Evolutionary conservation across 495 filamentous ascomycete species (phyloP), one percentile per base, ranked within the genome.

Genomic region (Penicillium atrosanguineum): DNA sequence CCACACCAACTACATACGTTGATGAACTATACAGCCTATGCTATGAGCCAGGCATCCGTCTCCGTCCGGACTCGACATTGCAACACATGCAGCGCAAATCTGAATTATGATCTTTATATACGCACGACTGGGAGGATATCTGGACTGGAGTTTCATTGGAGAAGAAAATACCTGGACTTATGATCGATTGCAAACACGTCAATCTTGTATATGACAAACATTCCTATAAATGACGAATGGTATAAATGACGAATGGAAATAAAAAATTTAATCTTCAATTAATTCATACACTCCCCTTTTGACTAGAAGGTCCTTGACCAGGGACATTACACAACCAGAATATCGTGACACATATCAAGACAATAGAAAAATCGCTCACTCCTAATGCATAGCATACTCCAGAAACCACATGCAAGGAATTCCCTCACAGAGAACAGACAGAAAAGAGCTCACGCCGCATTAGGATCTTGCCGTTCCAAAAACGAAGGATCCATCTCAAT

Each of bases 401-500:
- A 39, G 36, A 49, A 49, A 49, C 21, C 23, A 41, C 29, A 50
- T 47, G 44, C 37, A 53, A 25, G 34, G 34, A 41, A 34, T 21
- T 16, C 23, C 40, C 40, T 4, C 8, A 15, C 20, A 29, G 21
- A 34, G 7, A 47, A 34, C 44, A 12, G 9, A 34, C 3, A 34
- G 31, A 50, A 42, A 38, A 56, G 25, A 47, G 50, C 20, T 61
- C 44, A 60, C 15, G 46, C 47, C 16, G 69, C 63, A 61, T 48
- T 66, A 28, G 70, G 71, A 60, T 84, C 87, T 56, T 87, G 88
- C 63, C 89, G 82, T 68, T 97, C 92, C 59, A 99, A 74, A 70
- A 97, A 97, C 7, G 81, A 75, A 3, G 95, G 95, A 75, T 99
- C 94, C 50, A 80, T 74, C 65, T 91, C 86, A 26, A 97, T 78